phyloP scores from a whole-genome alignment of 257 asterid genomes.

The Solanum habrochaites region DNA sequence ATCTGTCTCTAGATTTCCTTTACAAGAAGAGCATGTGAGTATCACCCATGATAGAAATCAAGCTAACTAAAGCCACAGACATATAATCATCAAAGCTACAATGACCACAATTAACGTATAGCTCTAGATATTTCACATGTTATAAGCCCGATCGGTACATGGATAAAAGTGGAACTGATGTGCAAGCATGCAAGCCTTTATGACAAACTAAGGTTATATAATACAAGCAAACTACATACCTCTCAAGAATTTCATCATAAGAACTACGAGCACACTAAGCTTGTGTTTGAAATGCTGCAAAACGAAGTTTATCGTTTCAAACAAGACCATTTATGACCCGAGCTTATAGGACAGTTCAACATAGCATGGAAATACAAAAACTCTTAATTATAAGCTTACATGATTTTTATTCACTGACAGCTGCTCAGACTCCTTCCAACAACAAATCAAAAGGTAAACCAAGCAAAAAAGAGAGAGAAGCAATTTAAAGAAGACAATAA shows the following conservation, averaged over 20 bases:
- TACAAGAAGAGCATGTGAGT: too few relatives aligned
- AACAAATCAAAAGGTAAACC: too few relatives aligned
- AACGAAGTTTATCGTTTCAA: neutral
- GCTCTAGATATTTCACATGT: neutral
- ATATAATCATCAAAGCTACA: too few relatives aligned
- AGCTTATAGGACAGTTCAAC: neutral
- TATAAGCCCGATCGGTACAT: neutral
- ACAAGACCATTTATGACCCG: neutral
- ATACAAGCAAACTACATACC: neutral
- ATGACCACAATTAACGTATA: slow-evolving; percentile 4
- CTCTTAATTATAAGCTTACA: too few relatives aligned
- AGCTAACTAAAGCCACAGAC: too few relatives aligned
- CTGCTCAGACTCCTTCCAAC: too few relatives aligned
- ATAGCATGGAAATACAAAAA: too few relatives aligned
- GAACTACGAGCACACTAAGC: slow-evolving; percentile 37
- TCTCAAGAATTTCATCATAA: slow-evolving; percentile 29
- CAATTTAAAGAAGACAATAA: too few relatives aligned
- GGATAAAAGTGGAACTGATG: neutral
- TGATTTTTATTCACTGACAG: too few relatives aligned
- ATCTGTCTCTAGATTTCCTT: too few relatives aligned
- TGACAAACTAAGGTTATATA: neutral
- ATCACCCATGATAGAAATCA: too few relatives aligned
- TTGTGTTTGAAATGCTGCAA: slow-evolving; percentile 42
- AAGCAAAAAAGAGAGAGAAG: too few relatives aligned
- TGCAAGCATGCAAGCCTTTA: neutral